Evolutionary conservation across 257 asterid species (phyloP), one percentile per base, ranked within the genome.

Genomic region (Forsythia suspensa): DNA sequence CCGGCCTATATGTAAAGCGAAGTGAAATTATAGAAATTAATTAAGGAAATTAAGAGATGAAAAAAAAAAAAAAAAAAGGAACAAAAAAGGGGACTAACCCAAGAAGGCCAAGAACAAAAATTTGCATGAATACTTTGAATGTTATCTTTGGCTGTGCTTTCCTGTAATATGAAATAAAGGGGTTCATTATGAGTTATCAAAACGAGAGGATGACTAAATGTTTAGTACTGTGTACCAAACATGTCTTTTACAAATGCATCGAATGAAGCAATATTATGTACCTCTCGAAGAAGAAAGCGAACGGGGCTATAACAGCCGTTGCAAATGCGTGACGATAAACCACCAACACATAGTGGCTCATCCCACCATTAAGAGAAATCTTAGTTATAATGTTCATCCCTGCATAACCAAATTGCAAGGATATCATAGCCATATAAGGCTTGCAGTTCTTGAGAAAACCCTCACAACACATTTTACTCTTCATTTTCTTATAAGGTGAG

Each of bases 71-170:
- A 59, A 16, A 12, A n/a, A 15, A 8, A 16, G 20, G 36, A 70
- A 10, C 5, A 15, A 42, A 51, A 38, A 67, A 5, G 41, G 24
- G 20, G 10, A 18, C 8, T 13, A 83, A 94, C 98, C 98, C 98
- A 3, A 94, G 97, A 82, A 94, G 97, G 42, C 94, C 94, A 6
- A 94, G 90, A 16, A 89, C 95, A 72, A 94, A 94, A 70, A 94
- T 94, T 44, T 94, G 97, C 90, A 94, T 74, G 94, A 94, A 94
- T 9, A 94, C 86, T 1, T 86, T 86, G 78, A 92, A 88, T 20
- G 97, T 91, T 66, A 94, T 94, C 95, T 92, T 94, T 6, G 98
- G 98, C 73, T 95, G 94, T 9, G 85, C 82, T 83, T 85, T 92
- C 91, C 98, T 91, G 90, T 77, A 77, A 71, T 9, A 18, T 16